Evolutionary conservation across 2,329 filamentous ascomycete genomes (phyloP), one percentile per base, ranked within the genome.

Genomic region (Aspergillus japonicus): DNA sequence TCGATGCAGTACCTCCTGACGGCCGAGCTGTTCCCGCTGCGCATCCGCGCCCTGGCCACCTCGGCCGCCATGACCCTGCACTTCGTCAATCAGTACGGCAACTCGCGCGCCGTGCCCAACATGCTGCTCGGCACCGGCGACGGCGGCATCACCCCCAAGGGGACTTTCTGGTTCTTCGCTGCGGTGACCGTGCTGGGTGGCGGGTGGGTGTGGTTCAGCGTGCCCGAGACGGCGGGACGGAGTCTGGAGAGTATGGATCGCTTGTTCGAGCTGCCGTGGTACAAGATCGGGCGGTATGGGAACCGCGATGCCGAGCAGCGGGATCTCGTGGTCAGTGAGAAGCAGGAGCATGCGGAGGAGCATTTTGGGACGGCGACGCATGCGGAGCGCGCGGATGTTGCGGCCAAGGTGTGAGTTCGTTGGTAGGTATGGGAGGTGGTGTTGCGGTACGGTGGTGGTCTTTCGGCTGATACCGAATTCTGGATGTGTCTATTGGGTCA

Each of bases 61-160:
- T 89, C 86, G 0, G 81, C 89, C 69, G 86, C 88, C 50, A 92
- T 92, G 90, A 89, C 86, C 0, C 83, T 92, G 60, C 89, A 93
- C 74, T 92, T 92, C 70, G 87, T 84, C 61, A 91, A 91, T 74
- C 89, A 92, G 74, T 92, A 91, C 71, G 90, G 89, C 26, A 92
- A 90, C 77, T 83, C 86, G 1, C 87, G 90, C 39, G 89, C 90
- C 0, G 87, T 92, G 0, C 90, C 89, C 1, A 85, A 86, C 64
- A 91, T 92, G 89, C 83, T 93, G 49, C 80, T 92, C 1, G 58
- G 64, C 2, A 60, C 62, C 14, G 51, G 60, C 0, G 49, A 69
- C 4, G 75, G 74, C 8, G 75, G 76, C 29, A 80, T 85, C 71
- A 80, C 77, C 0, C 78, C 78, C 26, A 85, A 82, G 60, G 90